Evolutionary conservation across 1,284 basidiomycete species (phyloP).

Genomic region (Sphaerobolus stellatus): DNA sequence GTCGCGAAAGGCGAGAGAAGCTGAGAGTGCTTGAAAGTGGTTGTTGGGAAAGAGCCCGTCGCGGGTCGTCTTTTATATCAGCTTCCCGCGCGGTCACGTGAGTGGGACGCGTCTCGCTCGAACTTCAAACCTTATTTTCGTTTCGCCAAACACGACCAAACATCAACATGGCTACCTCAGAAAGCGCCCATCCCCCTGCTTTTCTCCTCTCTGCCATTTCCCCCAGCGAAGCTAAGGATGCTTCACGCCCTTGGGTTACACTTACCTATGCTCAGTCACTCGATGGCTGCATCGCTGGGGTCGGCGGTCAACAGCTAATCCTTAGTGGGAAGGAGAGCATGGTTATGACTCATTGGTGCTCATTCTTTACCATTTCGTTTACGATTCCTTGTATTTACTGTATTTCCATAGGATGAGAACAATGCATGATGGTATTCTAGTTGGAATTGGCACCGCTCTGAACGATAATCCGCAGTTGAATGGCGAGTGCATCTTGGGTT

Average conservation of each 20-base stretch:
- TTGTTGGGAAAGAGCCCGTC: conserved; percentile 17
- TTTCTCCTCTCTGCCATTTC: conserved; percentile 21
- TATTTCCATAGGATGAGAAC: conserved; percentile 65
- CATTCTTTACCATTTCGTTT: neutral
- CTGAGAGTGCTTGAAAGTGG: conserved; percentile 13
- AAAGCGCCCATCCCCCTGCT: conserved; percentile 22
- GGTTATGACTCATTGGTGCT: conserved; percentile 91
- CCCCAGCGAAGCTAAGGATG: conserved; percentile 15
- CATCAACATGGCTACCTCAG: conserved; percentile 1
- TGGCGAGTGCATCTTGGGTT: conserved; percentile 48
- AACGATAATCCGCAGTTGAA: conserved; percentile 95
- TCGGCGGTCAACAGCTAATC: conserved; percentile 69
- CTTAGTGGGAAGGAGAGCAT: conserved; percentile 88
- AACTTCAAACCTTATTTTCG: conserved; percentile 25
- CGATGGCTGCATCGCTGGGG: conserved; percentile 90
- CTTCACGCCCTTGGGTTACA: conserved; percentile 61
- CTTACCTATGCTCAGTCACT: conserved; percentile 95
- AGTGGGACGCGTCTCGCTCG: neutral
- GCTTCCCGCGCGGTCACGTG: conserved; percentile 21
- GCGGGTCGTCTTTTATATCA: conserved; percentile 13
- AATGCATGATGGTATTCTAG: conserved; percentile 89
- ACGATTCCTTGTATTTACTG: neutral
- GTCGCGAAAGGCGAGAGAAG: neutral
- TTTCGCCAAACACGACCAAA: conserved; percentile 20
- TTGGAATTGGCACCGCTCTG: conserved; percentile 87